Percentiles rank a stretch among this genome's conserved stretches.
These are phyloP conservation scores for Fusarium sp. DNA, from an alignment of 2,329 filamentous ascomycete genomes.

Conservation along the genomic window DNA sequence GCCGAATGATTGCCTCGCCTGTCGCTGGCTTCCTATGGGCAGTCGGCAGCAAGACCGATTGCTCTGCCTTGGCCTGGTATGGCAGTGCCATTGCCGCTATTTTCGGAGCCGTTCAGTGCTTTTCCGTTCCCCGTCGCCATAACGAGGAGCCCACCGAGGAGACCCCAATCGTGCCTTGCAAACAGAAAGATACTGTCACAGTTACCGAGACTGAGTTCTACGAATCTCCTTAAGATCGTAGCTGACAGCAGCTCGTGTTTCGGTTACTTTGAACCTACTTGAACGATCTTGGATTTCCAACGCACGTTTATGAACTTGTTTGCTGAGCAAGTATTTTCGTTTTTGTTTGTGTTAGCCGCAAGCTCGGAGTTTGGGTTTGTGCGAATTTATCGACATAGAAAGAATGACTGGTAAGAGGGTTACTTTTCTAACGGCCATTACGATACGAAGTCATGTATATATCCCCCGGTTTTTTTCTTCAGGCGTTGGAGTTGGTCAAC, in stretches of 20 bases:
- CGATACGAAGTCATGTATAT: slow-evolving; percentile 32
- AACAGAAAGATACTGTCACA: slow-evolving; percentile 34
- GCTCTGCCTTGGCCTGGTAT: slow-evolving; percentile 75
- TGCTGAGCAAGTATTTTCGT: slow-evolving; percentile 7
- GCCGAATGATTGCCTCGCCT: slow-evolving; percentile 77
- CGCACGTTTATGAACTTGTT: slow-evolving; percentile 11
- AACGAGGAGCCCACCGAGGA: slow-evolving; percentile 52
- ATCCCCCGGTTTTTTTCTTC: slow-evolving; percentile 3
- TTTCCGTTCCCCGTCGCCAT: slow-evolving; percentile 61
- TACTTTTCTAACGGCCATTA: slow-evolving; percentile 14
- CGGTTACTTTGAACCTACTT: background rate
- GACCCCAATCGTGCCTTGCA: slow-evolving; percentile 36
- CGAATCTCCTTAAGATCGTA: slow-evolving; percentile 39
- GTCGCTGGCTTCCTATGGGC: slow-evolving; percentile 75
- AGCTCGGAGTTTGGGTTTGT: slow-evolving; percentile 28
- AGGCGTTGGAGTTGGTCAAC: slow-evolving; percentile 23
- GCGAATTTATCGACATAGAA: slow-evolving; percentile 6
- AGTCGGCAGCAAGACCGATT: slow-evolving; percentile 70
- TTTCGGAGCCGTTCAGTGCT: slow-evolving; percentile 73
- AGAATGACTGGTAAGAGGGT: slow-evolving; percentile 3
- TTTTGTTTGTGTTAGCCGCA: slow-evolving; percentile 10
- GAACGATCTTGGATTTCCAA: background rate
- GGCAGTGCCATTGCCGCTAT: slow-evolving; percentile 70
- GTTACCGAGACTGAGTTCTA: slow-evolving; percentile 53
- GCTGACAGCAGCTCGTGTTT: background rate